phyloP scores from a whole-genome alignment of 306 rosid species.

The Sphenostylis stenocarpa region DNA sequence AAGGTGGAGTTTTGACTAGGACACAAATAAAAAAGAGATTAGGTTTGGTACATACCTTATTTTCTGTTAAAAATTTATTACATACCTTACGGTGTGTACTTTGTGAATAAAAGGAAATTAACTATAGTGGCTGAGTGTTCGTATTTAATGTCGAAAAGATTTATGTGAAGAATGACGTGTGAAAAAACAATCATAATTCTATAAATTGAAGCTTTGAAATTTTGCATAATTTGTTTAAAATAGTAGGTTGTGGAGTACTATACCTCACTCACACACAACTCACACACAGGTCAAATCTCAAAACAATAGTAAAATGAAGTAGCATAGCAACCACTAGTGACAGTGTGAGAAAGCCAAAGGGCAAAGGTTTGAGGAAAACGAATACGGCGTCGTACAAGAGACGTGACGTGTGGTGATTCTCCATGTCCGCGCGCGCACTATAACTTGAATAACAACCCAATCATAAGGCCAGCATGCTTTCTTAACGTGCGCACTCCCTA shows the following conservation, averaged over 20 bases:
- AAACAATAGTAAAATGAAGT: background rate
- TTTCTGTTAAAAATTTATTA: background rate
- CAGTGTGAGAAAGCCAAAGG: background rate
- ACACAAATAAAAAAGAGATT: background rate
- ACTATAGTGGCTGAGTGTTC: too few relatives aligned
- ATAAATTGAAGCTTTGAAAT: too few relatives aligned
- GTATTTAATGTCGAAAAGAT: too few relatives aligned
- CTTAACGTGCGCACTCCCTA: slow-evolving; percentile 37
- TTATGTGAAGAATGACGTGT: too few relatives aligned
- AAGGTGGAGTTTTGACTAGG: background rate
- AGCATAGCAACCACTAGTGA: background rate
- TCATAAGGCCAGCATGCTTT: background rate
- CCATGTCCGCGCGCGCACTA: slow-evolving; percentile 35
- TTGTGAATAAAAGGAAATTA: too few relatives aligned
- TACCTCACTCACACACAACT: too few relatives aligned
- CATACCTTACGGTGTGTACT: background rate
- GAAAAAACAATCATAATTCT: too few relatives aligned
- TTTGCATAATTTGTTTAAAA: background rate
- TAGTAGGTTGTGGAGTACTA: background rate
- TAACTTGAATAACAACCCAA: slow-evolving; percentile 30
- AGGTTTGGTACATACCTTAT: background rate
- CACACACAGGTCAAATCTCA: background rate
- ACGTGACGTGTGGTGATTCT: background rate
- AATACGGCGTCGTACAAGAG: slow-evolving; percentile 36
- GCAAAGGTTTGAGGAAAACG: background rate